A percentile compares a stretch with the other conserved stretches of the same genome.
phyloP scores from a whole-genome alignment of 2,329 filamentous ascomycete species.

The Penicillium sumatraense region DNA sequence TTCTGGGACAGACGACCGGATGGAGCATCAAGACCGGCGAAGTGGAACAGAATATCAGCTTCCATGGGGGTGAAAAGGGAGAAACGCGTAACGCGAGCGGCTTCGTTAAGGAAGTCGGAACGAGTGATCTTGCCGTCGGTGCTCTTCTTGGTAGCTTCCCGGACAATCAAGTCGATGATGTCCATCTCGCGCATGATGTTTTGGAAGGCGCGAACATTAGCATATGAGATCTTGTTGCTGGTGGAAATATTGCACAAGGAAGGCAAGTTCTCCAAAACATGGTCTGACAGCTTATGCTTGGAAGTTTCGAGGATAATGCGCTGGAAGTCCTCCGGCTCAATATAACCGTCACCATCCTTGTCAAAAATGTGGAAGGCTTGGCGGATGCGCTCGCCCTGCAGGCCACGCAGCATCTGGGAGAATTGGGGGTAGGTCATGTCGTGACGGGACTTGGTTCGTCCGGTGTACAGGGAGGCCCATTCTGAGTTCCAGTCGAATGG shows the following conservation, averaged over 20 bases:
- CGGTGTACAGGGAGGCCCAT: slow-evolving; percentile 94
- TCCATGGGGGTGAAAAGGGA: slow-evolving; percentile 98
- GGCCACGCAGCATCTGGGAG: slow-evolving; percentile 93
- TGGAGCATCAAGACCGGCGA: slow-evolving; percentile 88
- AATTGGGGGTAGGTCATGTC: slow-evolving; percentile 95
- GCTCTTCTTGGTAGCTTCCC: slow-evolving; percentile 82
- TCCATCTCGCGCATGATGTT: slow-evolving; percentile 99
- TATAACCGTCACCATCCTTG: slow-evolving; percentile 89
- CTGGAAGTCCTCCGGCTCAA: slow-evolving; percentile 94
- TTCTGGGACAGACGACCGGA: slow-evolving; percentile 79
- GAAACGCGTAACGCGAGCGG: slow-evolving; percentile 87
- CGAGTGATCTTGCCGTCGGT: slow-evolving; percentile 90
- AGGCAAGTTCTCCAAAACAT: slow-evolving; percentile 86
- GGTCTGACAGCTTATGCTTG: slow-evolving; percentile 95
- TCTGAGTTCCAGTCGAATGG: slow-evolving; percentile 97
- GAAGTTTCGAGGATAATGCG: slow-evolving; percentile 93
- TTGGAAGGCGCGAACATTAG: slow-evolving; percentile 96
- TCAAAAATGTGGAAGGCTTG: slow-evolving; percentile 95
- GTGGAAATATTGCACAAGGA: slow-evolving; percentile 93
- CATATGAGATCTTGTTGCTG: slow-evolving; percentile 93
- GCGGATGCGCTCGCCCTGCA: slow-evolving; percentile 93
- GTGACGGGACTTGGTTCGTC: slow-evolving; percentile 83
- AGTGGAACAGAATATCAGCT: slow-evolving; percentile 97
- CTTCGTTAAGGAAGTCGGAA: slow-evolving; percentile 92
- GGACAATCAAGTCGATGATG: slow-evolving; percentile 88